Evolutionary conservation across 305 asterid genomes (phyloP).

Genomic region (Striga hermonthica): DNA sequence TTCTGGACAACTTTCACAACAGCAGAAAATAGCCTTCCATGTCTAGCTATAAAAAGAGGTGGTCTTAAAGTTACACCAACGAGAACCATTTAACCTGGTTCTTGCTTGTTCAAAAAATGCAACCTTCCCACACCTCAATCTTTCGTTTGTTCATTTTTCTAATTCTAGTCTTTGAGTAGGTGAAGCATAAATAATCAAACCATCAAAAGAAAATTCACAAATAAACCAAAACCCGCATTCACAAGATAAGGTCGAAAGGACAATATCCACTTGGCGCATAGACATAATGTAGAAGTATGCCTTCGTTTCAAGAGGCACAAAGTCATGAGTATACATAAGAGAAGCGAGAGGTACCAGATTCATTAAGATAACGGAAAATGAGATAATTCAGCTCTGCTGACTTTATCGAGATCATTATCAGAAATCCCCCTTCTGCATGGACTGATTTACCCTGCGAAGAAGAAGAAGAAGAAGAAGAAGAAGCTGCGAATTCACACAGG

Average conservation of each 20-base stretch:
- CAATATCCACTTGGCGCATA: constrained; percentile 23
- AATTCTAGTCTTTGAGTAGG: not conserved
- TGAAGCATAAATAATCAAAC: constrained; percentile 20
- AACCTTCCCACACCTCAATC: constrained; percentile 3
- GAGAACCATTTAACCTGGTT: constrained; percentile 2
- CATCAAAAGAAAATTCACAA: not conserved
- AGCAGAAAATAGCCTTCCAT: constrained; percentile 7
- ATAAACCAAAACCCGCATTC: not conserved
- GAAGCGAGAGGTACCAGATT: constrained; percentile 59
- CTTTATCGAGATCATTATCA: constrained; percentile 59
- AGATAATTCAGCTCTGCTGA: constrained; percentile 86
- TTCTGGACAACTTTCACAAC: not conserved
- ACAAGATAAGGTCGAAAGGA: constrained; percentile 7
- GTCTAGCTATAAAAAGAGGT: not conserved
- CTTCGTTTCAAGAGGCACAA: constrained; percentile 7
- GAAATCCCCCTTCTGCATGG: constrained; percentile 39
- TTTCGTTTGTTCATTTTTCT: constrained; percentile 3
- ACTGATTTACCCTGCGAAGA: not conserved
- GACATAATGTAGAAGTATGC: not conserved
- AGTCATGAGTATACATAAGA: not conserved
- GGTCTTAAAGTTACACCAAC: constrained; percentile 1
- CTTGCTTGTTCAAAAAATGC: not conserved
- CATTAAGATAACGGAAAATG: constrained; percentile 89
- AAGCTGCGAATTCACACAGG: too few species aligned
- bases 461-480: too few species aligned